Conservation (phyloP, 257 asterid genomes). For the Solanum tarijense region DNA sequence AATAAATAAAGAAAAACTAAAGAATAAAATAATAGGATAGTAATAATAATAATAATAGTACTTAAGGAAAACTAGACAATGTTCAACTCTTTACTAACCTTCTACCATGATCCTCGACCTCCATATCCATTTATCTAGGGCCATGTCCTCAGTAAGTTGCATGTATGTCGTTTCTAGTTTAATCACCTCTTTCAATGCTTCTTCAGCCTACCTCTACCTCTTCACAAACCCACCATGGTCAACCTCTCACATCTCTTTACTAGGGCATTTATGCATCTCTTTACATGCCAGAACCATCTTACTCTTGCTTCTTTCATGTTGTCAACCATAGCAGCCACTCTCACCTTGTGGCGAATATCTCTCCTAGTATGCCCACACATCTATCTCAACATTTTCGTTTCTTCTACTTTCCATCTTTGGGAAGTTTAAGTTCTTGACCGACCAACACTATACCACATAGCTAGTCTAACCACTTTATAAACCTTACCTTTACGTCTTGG, state of each 20-base stretch:
- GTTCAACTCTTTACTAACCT: neutral
- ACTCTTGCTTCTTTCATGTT: neutral
- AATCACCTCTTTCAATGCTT: neutral
- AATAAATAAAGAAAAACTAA: neutral
- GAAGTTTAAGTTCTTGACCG: neutral
- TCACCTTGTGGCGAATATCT: neutral
- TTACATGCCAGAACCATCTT: neutral
- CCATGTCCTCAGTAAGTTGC: neutral
- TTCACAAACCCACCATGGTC: neutral
- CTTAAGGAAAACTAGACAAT: neutral
- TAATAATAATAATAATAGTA: neutral
- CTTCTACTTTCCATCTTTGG: neutral
- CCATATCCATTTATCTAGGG: neutral
- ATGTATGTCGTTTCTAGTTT: neutral
- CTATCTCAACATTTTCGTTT: neutral
- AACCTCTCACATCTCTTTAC: neutral
- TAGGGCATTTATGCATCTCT: neutral
- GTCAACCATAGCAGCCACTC: neutral
- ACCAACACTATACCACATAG: neutral
- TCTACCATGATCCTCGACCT: neutral
- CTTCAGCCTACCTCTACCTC: neutral
- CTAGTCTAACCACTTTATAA: neutral
- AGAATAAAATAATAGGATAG: neutral
- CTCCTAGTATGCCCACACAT: neutral
- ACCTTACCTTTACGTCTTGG: neutral